Base-by-base conservation (phyloP, 345 rosid genomes). In the Lepidium sativum region DNA sequence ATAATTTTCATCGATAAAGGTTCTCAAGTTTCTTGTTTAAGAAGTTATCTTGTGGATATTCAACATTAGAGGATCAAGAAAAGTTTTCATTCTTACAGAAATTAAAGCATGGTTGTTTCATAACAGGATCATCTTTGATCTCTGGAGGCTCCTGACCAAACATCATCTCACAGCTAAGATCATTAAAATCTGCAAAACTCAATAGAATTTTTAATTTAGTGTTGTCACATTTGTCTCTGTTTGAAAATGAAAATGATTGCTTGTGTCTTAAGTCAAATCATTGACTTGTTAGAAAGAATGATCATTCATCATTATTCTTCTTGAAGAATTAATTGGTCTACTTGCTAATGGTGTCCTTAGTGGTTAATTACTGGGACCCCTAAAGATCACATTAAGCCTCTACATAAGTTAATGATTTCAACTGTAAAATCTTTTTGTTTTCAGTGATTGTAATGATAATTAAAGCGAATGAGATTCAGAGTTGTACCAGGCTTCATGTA, bases 81-180 rank as follows among this genome's bases (percentile, higher is more conserved):
- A 38, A 48, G 69, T 60, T 54, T 39, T 11, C 10, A 66, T 47
- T 25, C 73, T 80, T 83, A 92, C 98, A 92, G 73, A 79, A 71
- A 73, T 83, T 80, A 67, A 77, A 84, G 82, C 98, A 92, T 13
- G 96, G 96, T 61, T 89, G 94, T 61, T 68, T 84, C 77, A 87
- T 70, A 25, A 85, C 96, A 9, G 98, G 94, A 74, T 92, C 98
- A 65, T 87, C 90, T 5, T 59, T 41, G 40, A 77, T 16, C 35
- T 74, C 65, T 25, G 91, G 91, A 52, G 97, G 97, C 4, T 89
- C 92, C 72, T 81, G 83, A 41, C 98, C 98, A 61, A 84, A 90
- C 72, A 94, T 80, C 92, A 90, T 90, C 78, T 90, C 80, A 18
- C 99, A 94, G 54, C 97, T 94, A 86, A 86, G 87, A 69, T 90